Conservation (phyloP, 2,329 filamentous ascomycete species). For the Graphilbum fragrans region DNA sequence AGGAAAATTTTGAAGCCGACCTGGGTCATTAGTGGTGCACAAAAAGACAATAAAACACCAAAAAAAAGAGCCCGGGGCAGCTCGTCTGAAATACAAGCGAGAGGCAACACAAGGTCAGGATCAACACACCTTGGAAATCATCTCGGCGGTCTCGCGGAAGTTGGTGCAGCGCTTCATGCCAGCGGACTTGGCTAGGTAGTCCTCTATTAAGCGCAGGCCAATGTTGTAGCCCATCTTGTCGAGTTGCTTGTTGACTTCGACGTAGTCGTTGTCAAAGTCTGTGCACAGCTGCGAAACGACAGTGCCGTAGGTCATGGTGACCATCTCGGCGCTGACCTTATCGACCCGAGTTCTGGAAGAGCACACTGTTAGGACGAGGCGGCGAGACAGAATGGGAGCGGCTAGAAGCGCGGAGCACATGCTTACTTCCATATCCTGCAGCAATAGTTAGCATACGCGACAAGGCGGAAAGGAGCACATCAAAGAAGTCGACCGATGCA, state of each 20-base stretch:
- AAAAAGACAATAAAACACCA: background rate
- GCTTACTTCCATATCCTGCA: conserved; percentile 85
- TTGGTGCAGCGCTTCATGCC: conserved; percentile 80
- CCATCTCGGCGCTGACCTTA: conserved; percentile 95
- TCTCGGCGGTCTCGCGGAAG: conserved; percentile 92
- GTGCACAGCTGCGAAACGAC: conserved; percentile 94
- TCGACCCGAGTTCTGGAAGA: conserved; percentile 64
- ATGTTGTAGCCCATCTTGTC: conserved; percentile 99
- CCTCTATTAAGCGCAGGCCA: conserved; percentile 86
- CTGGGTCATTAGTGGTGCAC: conserved; percentile 29
- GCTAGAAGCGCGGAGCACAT: background rate
- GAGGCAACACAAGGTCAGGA: background rate
- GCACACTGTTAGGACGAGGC: background rate
- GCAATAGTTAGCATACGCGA: no score
- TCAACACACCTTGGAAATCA: conserved; percentile 66
- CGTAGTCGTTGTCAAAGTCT: conserved; percentile 89
- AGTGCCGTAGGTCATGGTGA: conserved; percentile 94
- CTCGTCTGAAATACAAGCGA: background rate
- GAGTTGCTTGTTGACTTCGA: conserved; percentile 92
- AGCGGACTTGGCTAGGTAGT: conserved; percentile 92
- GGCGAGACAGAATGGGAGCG: background rate
- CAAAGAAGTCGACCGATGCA: background rate
- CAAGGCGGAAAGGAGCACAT: no score
- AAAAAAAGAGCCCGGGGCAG: background rate
- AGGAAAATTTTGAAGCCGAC: conserved; percentile 99